These are phyloP conservation scores for Tuber umbilicatum DNA, from an alignment of 495 filamentous ascomycete species.

Conservation along the genomic window DNA sequence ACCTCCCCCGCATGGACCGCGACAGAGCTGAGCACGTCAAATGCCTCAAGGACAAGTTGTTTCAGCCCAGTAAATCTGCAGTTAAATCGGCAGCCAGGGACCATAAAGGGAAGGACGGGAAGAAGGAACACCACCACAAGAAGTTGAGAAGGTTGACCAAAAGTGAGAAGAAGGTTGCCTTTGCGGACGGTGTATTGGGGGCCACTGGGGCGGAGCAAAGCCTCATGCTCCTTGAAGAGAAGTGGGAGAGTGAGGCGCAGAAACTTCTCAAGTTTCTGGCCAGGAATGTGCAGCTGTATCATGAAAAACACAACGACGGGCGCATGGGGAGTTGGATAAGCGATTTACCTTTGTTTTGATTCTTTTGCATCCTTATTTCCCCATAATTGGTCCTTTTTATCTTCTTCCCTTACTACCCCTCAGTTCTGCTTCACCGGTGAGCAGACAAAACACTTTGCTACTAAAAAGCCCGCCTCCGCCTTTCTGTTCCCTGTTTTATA, in stretches of 20 bases:
- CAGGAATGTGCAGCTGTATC: slow-evolving; percentile 33
- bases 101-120: slow-evolving; percentile 9
- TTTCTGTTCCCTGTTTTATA: not conserved
- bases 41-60: slow-evolving; percentile 48
- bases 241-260: slow-evolving; percentile 40
- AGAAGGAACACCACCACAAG: not conserved
- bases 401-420: not conserved
- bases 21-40: slow-evolving; percentile 58
- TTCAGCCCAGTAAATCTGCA: slow-evolving; percentile 23
- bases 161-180: slow-evolving; percentile 31
- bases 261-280: slow-evolving; percentile 27
- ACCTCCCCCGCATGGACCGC: slow-evolving; percentile 59
- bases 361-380: slow-evolving; percentile 7
- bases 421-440: not conserved
- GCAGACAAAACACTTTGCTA: not conserved
- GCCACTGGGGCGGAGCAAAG: slow-evolving; percentile 30
- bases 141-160: slow-evolving; percentile 19
- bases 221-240: slow-evolving; percentile 38
- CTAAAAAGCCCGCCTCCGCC: not conserved
- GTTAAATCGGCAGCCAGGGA: slow-evolving; percentile 17
- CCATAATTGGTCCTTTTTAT: not conserved
- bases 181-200: slow-evolving; percentile 25
- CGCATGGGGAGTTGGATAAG: slow-evolving; percentile 15
- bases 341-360: slow-evolving; percentile 18
- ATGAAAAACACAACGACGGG: slow-evolving; percentile 14